Conservation (phyloP, 345 rosid genomes). For the Salix koriyanagi region DNA sequence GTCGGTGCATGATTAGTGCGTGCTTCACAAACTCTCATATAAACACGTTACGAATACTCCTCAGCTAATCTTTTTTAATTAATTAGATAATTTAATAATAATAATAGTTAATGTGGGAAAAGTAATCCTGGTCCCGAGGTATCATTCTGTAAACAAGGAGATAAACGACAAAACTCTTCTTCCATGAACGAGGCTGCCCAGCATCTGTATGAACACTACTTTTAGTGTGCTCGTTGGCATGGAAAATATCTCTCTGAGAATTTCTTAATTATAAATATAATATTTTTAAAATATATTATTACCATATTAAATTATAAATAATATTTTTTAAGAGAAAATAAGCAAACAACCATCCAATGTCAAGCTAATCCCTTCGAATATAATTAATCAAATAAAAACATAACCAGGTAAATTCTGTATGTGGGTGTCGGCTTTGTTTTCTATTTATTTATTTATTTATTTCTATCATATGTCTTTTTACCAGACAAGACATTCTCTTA, state of each 20-base stretch:
- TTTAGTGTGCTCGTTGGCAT: no score
- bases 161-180: constrained; percentile 7
- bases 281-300: no score
- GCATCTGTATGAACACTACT: no score
- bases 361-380: neutral
- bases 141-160: constrained; percentile 4
- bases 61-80: neutral
- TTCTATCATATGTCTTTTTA: neutral
- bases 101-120: neutral
- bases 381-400: neutral
- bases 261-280: no score
- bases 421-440: neutral
- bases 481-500: neutral
- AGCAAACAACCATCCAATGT: no score
- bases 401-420: no score
- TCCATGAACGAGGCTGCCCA: no score
- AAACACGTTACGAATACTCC: neutral
- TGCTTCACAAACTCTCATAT: no score
- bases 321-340: no score
- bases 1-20: no score
- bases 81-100: neutral
- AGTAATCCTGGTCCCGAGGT: constrained; percentile 3
- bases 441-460: neutral
- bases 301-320: no score
- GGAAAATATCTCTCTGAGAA: no score